These are phyloP conservation scores for Botrytis deweyae DNA, from an alignment of 2,329 filamentous ascomycete genomes.

Conservation along the genomic window DNA sequence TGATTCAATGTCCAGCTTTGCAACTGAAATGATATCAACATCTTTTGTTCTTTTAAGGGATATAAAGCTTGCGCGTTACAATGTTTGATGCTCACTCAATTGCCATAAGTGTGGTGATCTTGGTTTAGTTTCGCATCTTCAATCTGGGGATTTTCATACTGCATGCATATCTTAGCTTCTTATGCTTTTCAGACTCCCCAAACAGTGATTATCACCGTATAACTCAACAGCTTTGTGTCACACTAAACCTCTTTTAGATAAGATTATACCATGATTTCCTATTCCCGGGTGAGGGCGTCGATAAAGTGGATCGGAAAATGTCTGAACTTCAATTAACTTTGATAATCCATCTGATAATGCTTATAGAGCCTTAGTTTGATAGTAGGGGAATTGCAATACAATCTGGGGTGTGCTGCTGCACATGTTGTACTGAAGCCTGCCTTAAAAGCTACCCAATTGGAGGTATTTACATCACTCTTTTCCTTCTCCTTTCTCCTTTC, in stretches of 20 bases:
- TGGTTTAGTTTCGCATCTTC: neutral
- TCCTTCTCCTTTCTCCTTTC: neutral
- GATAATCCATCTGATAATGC: neutral
- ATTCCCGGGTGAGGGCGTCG: neutral
- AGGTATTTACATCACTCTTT: neutral
- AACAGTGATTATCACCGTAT: neutral
- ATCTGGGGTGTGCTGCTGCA: neutral
- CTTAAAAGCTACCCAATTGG: neutral
- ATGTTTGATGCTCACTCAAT: neutral
- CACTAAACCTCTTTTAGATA: neutral
- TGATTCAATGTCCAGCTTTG: neutral
- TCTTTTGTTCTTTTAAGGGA: neutral
- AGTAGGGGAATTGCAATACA: neutral
- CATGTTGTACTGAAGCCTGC: neutral
- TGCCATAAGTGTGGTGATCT: conserved; percentile 4
- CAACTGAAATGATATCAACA: neutral
- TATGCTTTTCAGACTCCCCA: neutral
- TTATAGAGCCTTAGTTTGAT: neutral
- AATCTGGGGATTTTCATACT: neutral
- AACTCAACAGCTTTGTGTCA: neutral
- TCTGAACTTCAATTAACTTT: neutral
- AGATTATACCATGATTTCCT: neutral
- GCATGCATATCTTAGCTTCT: neutral
- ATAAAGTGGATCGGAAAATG: neutral
- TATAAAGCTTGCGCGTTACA: neutral